phyloP scores from a whole-genome alignment of 2,329 filamentous ascomycete species.

The Talaromyces islandicus region DNA sequence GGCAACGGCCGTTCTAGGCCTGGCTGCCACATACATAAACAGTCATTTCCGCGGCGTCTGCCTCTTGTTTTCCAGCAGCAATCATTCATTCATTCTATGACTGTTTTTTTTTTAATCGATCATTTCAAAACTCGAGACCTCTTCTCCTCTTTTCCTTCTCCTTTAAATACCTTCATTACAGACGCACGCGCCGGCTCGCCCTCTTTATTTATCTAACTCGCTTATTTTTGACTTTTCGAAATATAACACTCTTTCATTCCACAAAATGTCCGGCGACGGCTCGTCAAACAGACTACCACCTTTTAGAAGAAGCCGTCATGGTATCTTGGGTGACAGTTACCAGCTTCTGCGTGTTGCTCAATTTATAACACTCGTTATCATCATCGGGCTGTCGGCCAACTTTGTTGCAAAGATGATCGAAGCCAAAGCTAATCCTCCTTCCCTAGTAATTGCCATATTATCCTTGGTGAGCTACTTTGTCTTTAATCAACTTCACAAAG shows the following conservation, averaged over 20 bases:
- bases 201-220: neutral
- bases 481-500: neutral
- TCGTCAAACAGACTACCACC: neutral
- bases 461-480: neutral
- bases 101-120: slow-evolving; percentile 2
- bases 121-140: neutral
- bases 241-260: neutral
- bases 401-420: slow-evolving; percentile 73
- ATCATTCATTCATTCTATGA: slow-evolving; percentile 1
- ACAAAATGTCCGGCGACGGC: neutral
- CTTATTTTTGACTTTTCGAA: neutral
- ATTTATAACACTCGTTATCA: slow-evolving; percentile 63
- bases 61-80: neutral
- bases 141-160: neutral
- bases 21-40: slow-evolving; percentile 3
- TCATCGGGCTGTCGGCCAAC: slow-evolving; percentile 75
- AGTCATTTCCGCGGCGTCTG: neutral
- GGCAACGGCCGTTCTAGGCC: slow-evolving; percentile 4
- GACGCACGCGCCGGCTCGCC: neutral
- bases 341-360: slow-evolving; percentile 66
- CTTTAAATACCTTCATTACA: neutral
- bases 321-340: slow-evolving; percentile 74
- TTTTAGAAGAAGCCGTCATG: slow-evolving; percentile 41
- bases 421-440: slow-evolving; percentile 59
- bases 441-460: slow-evolving; percentile 54